Evolutionary conservation across 2,329 filamentous ascomycete genomes (phyloP).

Genomic region (Fusarium vanettenii): DNA sequence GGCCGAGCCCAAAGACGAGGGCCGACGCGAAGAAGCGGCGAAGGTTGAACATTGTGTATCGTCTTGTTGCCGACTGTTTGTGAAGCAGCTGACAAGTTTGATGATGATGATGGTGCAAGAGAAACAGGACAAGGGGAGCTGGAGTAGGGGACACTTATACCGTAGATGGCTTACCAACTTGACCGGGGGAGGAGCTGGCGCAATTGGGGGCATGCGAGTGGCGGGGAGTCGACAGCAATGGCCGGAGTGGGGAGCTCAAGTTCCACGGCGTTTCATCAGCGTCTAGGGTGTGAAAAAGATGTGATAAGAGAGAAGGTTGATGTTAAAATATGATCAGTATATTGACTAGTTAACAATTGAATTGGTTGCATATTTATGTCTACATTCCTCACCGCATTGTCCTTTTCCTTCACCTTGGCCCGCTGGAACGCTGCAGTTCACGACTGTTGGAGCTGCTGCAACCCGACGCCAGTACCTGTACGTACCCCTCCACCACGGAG

Average conservation of each 20-base stretch:
- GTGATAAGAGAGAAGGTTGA: neutral
- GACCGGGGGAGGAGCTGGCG: conserved; percentile 36
- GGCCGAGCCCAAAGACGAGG: conserved; percentile 79
- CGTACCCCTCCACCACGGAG: neutral
- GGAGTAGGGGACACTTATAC: conserved; percentile 43
- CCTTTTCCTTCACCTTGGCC: neutral
- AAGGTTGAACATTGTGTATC: conserved; percentile 76
- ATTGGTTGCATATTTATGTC: neutral
- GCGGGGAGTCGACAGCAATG: conserved; percentile 13
- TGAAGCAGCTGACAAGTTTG: conserved; percentile 14
- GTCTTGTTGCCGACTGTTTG: conserved; percentile 29
- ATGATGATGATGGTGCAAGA: conserved; percentile 34
- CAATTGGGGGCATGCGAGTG: conserved; percentile 31
- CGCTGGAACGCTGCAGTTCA: neutral
- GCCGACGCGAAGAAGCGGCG: conserved; percentile 77
- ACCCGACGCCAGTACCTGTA: neutral
- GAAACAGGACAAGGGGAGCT: conserved; percentile 23
- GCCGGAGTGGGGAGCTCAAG: conserved; percentile 30
- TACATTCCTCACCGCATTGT: neutral
- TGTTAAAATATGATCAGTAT: neutral
- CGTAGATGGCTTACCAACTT: conserved; percentile 20
- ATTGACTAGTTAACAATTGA: neutral
- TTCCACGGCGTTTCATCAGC: conserved; percentile 37
- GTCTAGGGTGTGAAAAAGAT: neutral
- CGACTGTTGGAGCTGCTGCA: neutral